Evolutionary conservation across 441 rosid species (phyloP).

Genomic region (Gossypium gossypioides): DNA sequence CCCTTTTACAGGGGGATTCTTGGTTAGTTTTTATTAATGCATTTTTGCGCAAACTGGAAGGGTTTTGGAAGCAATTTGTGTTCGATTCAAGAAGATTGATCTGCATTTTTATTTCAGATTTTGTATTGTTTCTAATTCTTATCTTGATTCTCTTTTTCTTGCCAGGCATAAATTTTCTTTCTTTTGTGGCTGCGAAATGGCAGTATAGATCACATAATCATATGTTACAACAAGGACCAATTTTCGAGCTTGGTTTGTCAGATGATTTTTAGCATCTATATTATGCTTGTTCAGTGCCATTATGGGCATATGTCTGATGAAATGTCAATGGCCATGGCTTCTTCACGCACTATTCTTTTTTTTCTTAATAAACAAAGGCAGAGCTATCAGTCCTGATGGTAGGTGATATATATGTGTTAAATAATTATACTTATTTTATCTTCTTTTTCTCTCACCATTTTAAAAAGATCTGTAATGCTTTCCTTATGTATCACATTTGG

Average conservation of each 20-base stretch:
- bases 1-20: neutral
- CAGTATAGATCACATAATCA: slow-evolving; percentile 25
- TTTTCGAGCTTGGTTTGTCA: slow-evolving; percentile 38
- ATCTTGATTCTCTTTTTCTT: slow-evolving; percentile 6
- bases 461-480: neutral
- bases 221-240: slow-evolving; percentile 30
- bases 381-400: slow-evolving; percentile 85
- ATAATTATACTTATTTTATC: neutral
- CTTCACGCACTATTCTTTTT: slow-evolving; percentile 42
- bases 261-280: slow-evolving; percentile 52
- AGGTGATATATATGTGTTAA: slow-evolving; percentile 16
- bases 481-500: neutral
- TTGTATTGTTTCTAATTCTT: slow-evolving; percentile 7
- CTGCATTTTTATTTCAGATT: neutral
- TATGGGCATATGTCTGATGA: slow-evolving; percentile 60
- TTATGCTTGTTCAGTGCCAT: slow-evolving; percentile 58
- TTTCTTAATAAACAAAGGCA: slow-evolving; percentile 28
- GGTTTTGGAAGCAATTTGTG: neutral
- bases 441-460: neutral
- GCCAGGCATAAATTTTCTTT: slow-evolving; percentile 18
- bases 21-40: neutral
- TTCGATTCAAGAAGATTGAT: neutral
- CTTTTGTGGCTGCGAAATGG: slow-evolving; percentile 21
- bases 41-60: neutral
- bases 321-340: slow-evolving; percentile 43